Percentiles rank a stretch among this genome's conserved stretches.
Evolutionary conservation across 352 stramenopile species (phyloP).

Genomic region (Blastocystis sp.): DNA sequence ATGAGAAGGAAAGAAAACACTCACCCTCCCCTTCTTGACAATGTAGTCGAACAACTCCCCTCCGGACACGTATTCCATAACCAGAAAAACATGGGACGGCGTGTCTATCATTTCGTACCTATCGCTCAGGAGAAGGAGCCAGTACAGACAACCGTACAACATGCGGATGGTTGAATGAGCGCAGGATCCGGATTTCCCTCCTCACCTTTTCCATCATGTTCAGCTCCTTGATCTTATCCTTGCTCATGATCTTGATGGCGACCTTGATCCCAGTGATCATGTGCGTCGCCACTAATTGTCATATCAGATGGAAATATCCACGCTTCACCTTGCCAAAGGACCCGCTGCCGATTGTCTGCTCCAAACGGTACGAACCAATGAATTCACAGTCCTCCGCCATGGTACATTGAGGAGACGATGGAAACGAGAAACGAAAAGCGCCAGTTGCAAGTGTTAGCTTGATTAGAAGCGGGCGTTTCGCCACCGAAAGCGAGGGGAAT

Average conservation of each 20-base stretch:
- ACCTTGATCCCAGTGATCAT: conserved; percentile 97
- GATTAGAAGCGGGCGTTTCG: too few species aligned
- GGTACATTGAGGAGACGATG: background rate
- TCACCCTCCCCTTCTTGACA: conserved; percentile 78
- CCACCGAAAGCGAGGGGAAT: background rate
- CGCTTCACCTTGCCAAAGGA: conserved; percentile 98
- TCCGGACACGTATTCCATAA: conserved; percentile 90
- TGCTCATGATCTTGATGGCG: conserved; percentile 99
- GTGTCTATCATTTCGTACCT: conserved; percentile 97
- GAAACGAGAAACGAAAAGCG: too few species aligned
- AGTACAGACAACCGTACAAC: conserved; percentile 94
- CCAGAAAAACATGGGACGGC: conserved; percentile 94
- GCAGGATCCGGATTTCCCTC: conserved; percentile 97
- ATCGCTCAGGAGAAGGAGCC: conserved; percentile 4
- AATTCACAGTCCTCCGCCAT: conserved; percentile 43
- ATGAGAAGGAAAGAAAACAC: conserved; percentile 62
- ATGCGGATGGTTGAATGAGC: conserved; percentile 97
- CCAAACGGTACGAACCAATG: conserved; percentile 94
- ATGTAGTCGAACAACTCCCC: conserved; percentile 98
- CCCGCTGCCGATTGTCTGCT: conserved; percentile 98
- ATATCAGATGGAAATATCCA: conserved; percentile 78
- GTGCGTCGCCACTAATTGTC: conserved; percentile 89
- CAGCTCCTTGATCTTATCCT: conserved; percentile 96
- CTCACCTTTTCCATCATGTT: conserved; percentile 99
- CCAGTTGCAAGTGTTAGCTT: too few species aligned